Percentiles rank a stretch among this genome's conserved stretches.
phyloP scores from a whole-genome alignment of 164 flowering plant species.

The Warburgia ugandensis region DNA sequence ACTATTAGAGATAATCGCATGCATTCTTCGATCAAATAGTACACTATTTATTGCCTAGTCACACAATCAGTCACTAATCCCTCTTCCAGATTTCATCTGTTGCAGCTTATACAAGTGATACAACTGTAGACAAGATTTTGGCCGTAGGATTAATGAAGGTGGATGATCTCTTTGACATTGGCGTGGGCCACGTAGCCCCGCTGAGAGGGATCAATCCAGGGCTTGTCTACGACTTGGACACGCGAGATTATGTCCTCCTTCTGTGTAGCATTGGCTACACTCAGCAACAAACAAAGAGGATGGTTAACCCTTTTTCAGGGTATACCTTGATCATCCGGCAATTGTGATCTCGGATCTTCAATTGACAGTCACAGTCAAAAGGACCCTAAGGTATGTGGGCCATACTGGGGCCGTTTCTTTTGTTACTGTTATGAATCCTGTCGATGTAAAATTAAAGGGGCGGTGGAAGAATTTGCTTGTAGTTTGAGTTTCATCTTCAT shows the following conservation, averaged over 20 bases:
- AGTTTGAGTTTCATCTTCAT: too few species aligned
- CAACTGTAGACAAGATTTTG: constrained; percentile 27
- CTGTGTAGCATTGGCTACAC: constrained; percentile 59
- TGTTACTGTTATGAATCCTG: constrained; percentile 27
- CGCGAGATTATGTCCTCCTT: constrained; percentile 39
- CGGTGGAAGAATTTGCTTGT: constrained; percentile 48
- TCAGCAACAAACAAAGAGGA: constrained; percentile 22
- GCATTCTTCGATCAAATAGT: too few species aligned
- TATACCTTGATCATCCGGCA: constrained; percentile 53
- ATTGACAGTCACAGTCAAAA: constrained; percentile 30
- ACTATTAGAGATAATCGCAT: too few species aligned
- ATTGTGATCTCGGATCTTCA: constrained; percentile 41
- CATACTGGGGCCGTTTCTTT: constrained; percentile 28
- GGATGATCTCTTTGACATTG: constrained; percentile 52
- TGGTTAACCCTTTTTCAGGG: constrained; percentile 18
- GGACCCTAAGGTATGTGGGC: constrained; percentile 51
- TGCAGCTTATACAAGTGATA: constrained; percentile 49
- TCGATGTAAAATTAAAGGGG: constrained; percentile 46
- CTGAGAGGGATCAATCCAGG: constrained; percentile 65
- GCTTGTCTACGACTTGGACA: constrained; percentile 48
- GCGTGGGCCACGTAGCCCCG: constrained; percentile 70
- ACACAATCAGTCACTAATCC: too few species aligned
- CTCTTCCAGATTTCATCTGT: too few species aligned
- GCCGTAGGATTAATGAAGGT: constrained; percentile 42
- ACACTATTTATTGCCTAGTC: too few species aligned